Conservation (phyloP, 164 flowering plant genomes). For the Tinospora cordifolia region DNA sequence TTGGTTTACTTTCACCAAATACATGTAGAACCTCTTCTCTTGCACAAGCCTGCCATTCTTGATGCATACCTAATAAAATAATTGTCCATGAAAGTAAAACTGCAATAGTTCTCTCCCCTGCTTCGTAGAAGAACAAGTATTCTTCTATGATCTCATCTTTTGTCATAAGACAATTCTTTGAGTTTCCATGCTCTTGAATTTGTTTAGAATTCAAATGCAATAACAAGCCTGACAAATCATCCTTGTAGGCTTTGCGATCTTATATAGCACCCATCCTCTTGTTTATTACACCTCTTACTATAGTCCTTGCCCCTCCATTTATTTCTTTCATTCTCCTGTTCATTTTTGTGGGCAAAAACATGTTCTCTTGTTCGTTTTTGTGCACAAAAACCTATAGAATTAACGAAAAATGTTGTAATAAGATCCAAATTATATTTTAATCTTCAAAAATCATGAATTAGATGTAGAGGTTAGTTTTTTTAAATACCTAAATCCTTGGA, state of each 20-base stretch:
- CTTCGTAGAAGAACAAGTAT: too few species aligned
- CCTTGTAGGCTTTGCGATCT: neutral
- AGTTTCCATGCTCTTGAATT: neutral
- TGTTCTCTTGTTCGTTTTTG: too few species aligned
- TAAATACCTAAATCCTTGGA: constrained; percentile 19
- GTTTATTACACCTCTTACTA: constrained; percentile 9
- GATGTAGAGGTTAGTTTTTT: too few species aligned
- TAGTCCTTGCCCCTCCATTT: neutral
- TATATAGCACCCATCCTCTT: constrained; percentile 15
- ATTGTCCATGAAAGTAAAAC: too few species aligned
- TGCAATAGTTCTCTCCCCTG: too few species aligned
- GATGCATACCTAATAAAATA: too few species aligned
- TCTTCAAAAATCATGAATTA: too few species aligned
- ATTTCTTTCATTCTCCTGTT: constrained; percentile 17
- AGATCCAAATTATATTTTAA: too few species aligned
- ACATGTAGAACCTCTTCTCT: too few species aligned
- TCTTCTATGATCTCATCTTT: neutral
- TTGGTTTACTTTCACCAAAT: too few species aligned
- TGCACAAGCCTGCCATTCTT: too few species aligned
- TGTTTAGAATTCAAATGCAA: neutral
- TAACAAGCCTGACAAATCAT: constrained; percentile 3
- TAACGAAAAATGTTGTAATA: too few species aligned
- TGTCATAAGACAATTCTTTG: neutral
- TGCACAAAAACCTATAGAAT: constrained; percentile 1
- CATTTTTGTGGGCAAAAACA: constrained; percentile 10